These are phyloP conservation scores for Russula dissimulans DNA, from an alignment of 768 basidiomycete species.

Conservation along the genomic window DNA sequence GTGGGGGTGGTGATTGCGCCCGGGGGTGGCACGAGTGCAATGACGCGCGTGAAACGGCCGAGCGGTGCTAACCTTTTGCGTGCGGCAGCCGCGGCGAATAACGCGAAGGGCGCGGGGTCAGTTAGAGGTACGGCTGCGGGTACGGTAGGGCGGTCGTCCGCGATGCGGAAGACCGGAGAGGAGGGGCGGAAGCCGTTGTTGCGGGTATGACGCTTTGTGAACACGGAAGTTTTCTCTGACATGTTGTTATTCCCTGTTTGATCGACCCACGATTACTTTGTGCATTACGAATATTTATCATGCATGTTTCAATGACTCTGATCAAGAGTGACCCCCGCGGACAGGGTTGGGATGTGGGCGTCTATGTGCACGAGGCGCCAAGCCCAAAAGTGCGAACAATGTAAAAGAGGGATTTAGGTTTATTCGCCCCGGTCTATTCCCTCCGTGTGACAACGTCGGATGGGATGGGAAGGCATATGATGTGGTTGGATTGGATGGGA, in stretches of 20 bases:
- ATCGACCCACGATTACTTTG: not conserved
- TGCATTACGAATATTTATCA: not conserved
- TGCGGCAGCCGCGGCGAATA: constrained; percentile 49
- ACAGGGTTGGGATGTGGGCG: not conserved
- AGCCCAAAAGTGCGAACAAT: constrained; percentile 16
- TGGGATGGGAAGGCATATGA: not conserved
- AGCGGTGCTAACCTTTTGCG: constrained; percentile 48
- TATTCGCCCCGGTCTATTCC: not conserved
- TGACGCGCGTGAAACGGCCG: constrained; percentile 30
- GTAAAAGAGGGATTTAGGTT: not conserved
- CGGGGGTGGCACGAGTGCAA: constrained; percentile 7
- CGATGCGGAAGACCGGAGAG: constrained; percentile 38
- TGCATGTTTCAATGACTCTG: too few species aligned
- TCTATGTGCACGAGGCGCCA: not conserved
- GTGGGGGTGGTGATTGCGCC: not conserved
- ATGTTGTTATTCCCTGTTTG: not conserved
- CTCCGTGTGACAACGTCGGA: not conserved
- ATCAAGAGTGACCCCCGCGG: too few species aligned
- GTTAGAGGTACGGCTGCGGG: not conserved
- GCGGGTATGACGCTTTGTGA: constrained; percentile 27
- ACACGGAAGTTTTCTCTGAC: too few species aligned
- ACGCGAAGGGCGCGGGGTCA: constrained; percentile 29
- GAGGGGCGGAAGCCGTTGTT: constrained; percentile 42
- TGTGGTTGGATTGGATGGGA: too few species aligned
- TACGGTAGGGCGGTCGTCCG: constrained; percentile 23